A percentile compares a stretch with the other conserved stretches of the same genome.
Evolutionary conservation across 108 stramenopile species (phyloP).

Genomic region (Skeletonema costatum): DNA sequence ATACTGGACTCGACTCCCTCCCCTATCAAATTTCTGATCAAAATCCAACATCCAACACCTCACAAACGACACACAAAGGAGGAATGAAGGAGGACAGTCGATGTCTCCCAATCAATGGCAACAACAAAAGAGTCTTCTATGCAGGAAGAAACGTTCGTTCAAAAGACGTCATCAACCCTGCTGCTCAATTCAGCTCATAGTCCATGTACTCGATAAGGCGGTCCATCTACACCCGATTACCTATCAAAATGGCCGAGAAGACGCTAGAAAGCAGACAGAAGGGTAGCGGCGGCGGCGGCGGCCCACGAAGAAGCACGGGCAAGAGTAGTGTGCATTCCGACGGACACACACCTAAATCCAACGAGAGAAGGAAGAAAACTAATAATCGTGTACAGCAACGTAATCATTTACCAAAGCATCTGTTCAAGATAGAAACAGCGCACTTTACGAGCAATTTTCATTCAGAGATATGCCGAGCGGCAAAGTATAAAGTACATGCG

Average conservation of each 20-base stretch:
- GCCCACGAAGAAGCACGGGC: not conserved
- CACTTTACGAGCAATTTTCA: slow-evolving; percentile 14
- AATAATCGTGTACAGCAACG: not conserved
- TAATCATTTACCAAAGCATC: not conserved
- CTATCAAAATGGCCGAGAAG: not conserved
- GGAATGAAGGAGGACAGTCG: too few species aligned
- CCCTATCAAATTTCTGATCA: too few species aligned
- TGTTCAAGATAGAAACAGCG: not conserved
- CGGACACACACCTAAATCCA: not conserved
- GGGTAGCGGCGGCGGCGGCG: not conserved
- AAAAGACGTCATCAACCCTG: too few species aligned
- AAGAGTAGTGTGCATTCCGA: not conserved
- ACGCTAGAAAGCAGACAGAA: not conserved
- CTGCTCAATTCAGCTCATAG: too few species aligned
- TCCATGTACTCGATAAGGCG: not conserved
- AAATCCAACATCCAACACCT: too few species aligned
- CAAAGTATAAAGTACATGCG: slow-evolving; percentile 56
- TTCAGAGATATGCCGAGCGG: slow-evolving; percentile 12
- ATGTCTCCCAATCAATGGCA: too few species aligned
- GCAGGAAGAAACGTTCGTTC: too few species aligned
- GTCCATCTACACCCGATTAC: not conserved
- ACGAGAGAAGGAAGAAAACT: not conserved
- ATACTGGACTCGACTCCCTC: too few species aligned
- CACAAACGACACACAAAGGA: too few species aligned
- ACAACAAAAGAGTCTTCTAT: too few species aligned